Conservation (phyloP, 305 asterid genomes). For the Fraxinus angustifolia region DNA sequence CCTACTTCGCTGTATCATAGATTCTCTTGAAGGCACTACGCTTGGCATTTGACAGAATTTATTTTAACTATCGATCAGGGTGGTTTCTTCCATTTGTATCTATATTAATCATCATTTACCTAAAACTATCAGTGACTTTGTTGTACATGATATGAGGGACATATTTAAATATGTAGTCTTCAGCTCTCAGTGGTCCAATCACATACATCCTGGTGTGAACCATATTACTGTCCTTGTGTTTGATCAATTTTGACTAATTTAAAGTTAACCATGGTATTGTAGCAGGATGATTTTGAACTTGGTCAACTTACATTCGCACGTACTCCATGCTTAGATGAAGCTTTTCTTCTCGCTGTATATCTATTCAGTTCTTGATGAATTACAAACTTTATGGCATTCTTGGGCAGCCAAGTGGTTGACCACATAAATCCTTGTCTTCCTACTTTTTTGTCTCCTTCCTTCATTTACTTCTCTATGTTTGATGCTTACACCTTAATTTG, state of each 20-base stretch:
- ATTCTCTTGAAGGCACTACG: conserved; percentile 6
- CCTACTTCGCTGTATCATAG: not conserved
- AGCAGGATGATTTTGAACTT: not conserved
- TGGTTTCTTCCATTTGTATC: not conserved
- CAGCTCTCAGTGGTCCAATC: conserved; percentile 5
- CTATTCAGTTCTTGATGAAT: not conserved
- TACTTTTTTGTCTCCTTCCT: not conserved
- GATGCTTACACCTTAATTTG: conserved; percentile 20
- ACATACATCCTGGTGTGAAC: conserved; percentile 5
- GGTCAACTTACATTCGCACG: not conserved
- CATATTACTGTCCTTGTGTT: not conserved
- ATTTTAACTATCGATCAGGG: not conserved
- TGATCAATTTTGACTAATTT: conserved; percentile 18
- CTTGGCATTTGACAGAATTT: not conserved
- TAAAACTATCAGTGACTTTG: not conserved
- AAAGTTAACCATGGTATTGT: not conserved
- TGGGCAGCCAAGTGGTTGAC: not conserved
- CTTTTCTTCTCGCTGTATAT: not conserved
- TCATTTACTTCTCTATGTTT: not conserved
- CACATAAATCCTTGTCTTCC: not conserved
- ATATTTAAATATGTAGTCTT: not conserved
- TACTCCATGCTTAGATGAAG: not conserved
- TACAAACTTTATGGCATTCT: not conserved
- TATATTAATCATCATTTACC: not conserved
- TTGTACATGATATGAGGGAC: conserved; percentile 3